Base-by-base conservation (phyloP, 768 basidiomycete species). In the Panus rudis region DNA sequence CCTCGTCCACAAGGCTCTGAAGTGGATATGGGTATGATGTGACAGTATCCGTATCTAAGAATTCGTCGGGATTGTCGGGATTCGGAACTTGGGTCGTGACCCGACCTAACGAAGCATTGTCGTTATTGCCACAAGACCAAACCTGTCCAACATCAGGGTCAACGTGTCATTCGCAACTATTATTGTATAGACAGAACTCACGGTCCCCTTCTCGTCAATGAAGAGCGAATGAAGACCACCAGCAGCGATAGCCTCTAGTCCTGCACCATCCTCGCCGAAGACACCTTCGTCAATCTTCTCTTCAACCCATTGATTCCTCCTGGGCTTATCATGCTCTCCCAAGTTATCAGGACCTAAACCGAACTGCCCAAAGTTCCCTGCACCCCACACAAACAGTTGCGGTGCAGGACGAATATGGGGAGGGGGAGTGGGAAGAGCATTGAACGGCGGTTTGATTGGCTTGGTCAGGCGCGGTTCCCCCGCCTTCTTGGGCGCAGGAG, bases 291-390 rank as follows among this genome's bases (percentile, higher is more conserved):
- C 66, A 12, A 91, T 87, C 61, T 83, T 76, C 55, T 80, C 68
- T 52, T 91, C 82, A 19, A 88, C 73, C 82, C 84, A 89, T 0
- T 62, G 48, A 59, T 89, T 92, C 44, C 81, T 75, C 55, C 75
- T 82, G 7, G 92, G 92, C 50, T 81, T 83, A 41, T 72, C 64
- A 43, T 84, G 72, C 62, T 94, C 90, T 45, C 70, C 79, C 24
- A 91, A 66, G 38, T 67, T 58, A 50, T 81, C 78, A 4, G 79
- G 78, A 27, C 94, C 94, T 69, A 94, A 77, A 24, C 93, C 96
- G 55, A 96, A 85, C 62, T 98, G 93, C 23, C 92, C 93, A 66
- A 92, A 91, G 63, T 94, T 92, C 21, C 92, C 92, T 10, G 84
- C 81, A 6, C 94, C 94, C 78, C 88, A 97, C 6, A 77, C 82